These are phyloP conservation scores for Ochromonas danica DNA, from an alignment of 108 stramenopile genomes.

Conservation along the genomic window DNA sequence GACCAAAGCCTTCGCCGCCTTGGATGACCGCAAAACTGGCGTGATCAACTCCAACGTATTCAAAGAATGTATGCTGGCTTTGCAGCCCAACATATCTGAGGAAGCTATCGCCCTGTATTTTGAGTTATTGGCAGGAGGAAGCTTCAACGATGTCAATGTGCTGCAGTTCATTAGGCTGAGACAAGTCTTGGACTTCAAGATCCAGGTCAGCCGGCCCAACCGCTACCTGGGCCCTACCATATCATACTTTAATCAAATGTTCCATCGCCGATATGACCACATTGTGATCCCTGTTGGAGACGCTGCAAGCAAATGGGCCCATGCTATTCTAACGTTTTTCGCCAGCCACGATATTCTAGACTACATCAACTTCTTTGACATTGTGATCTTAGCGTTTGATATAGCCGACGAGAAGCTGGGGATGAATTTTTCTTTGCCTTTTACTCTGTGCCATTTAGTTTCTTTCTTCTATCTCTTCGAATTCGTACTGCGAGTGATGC, in stretches of 20 bases:
- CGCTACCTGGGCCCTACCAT: no score
- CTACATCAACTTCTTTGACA: neutral
- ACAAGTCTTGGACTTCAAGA: neutral
- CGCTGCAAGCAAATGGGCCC: neutral
- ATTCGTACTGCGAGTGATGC: neutral
- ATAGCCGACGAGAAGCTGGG: no score
- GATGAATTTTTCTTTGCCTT: neutral
- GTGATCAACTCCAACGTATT: neutral
- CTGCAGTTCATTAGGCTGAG: conserved; percentile 6
- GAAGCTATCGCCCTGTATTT: conserved; percentile 26
- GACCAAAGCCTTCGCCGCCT: conserved; percentile 41
- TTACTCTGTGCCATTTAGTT: neutral
- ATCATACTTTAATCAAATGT: no score
- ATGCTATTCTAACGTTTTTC: neutral
- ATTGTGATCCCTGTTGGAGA: neutral
- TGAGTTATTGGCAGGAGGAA: conserved; percentile 18
- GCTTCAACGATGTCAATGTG: neutral
- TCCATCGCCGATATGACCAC: no score
- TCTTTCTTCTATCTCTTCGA: neutral
- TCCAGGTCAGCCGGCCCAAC: neutral
- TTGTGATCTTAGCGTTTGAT: neutral
- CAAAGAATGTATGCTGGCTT: neutral
- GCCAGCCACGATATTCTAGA: neutral
- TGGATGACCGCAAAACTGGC: conserved; percentile 37
- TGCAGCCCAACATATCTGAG: neutral